Conservation (phyloP, 768 basidiomycete genomes). For the Tylopilus subfusipes region DNA sequence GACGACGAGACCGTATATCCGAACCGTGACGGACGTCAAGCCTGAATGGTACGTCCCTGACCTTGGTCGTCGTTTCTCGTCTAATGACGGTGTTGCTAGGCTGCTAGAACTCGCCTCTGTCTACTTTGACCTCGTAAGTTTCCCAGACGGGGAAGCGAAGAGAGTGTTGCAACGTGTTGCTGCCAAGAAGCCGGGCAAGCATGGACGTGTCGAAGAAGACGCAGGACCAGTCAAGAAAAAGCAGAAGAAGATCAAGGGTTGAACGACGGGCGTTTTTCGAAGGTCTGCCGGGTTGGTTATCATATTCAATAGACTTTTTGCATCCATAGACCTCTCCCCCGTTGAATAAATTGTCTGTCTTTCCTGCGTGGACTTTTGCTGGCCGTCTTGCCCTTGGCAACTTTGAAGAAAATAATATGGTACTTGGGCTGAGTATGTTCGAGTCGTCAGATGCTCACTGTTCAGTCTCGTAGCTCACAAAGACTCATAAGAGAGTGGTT, state of each 20-base stretch:
- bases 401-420: too few species aligned
- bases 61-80: too few species aligned
- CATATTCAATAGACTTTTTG: background rate
- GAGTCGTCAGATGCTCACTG: too few species aligned
- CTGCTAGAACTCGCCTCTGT: constrained; percentile 52
- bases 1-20: constrained; percentile 84
- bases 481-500: too few species aligned
- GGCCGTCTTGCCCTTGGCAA: too few species aligned
- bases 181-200: constrained; percentile 52
- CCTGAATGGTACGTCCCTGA: constrained; percentile 69
- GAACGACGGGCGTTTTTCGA: background rate
- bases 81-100: too few species aligned
- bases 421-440: too few species aligned
- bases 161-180: constrained; percentile 52
- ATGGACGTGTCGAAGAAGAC: constrained; percentile 11
- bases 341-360: too few species aligned
- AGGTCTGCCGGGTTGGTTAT: background rate
- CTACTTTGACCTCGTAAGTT: constrained; percentile 68
- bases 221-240: constrained; percentile 10
- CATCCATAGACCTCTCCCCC: background rate
- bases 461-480: too few species aligned
- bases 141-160: constrained; percentile 73
- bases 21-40: constrained; percentile 83
- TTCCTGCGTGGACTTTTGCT: too few species aligned
- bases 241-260: constrained; percentile 4